phyloP scores from a whole-genome alignment of 2,329 filamentous ascomycete genomes.

The Thelonectria olida region DNA sequence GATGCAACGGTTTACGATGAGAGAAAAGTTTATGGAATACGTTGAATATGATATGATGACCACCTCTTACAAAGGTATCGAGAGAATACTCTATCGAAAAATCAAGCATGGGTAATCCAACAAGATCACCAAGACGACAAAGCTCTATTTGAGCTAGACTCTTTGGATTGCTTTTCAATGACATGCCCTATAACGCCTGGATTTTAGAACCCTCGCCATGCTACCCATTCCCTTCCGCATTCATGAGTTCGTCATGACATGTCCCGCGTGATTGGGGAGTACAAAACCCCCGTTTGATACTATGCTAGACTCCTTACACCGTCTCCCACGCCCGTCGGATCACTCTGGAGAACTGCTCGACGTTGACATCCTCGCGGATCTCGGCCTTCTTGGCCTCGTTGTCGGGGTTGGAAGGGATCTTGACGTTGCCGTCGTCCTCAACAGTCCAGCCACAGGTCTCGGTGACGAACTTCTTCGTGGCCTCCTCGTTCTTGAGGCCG shows the following conservation, averaged over 20 bases:
- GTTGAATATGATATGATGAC: conserved; percentile 3
- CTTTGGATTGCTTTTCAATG: conserved; percentile 47
- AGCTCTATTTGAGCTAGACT: conserved; percentile 45
- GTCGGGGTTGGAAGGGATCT: conserved; percentile 91
- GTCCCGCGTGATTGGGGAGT: conserved; percentile 33
- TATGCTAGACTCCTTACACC: conserved; percentile 38
- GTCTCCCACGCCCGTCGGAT: conserved; percentile 83
- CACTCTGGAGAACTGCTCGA: conserved; percentile 84
- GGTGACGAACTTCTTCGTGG: conserved; percentile 79
- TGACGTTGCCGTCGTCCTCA: conserved; percentile 71
- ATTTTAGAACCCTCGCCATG: conserved; percentile 45
- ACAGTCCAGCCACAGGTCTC: conserved; percentile 90
- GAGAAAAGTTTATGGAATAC: conserved; percentile 5
- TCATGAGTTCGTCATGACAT: conserved; percentile 44
- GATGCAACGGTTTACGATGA: conserved; percentile 36
- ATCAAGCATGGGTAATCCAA: conserved; percentile 29
- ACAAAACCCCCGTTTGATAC: conserved; percentile 30
- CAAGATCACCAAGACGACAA: conserved; percentile 40
- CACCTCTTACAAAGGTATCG: conserved; percentile 5
- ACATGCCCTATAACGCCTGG: conserved; percentile 50
- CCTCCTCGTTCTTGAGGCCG: conserved; percentile 70
- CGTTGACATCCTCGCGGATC: conserved; percentile 93
- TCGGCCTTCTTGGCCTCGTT: conserved; percentile 97
- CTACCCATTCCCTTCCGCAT: conserved; percentile 37
- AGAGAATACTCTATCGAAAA: conserved; percentile 1